These are phyloP conservation scores for Heliosperma pusillum DNA, from an alignment of 148 eudicot species.

Conservation along the genomic window DNA sequence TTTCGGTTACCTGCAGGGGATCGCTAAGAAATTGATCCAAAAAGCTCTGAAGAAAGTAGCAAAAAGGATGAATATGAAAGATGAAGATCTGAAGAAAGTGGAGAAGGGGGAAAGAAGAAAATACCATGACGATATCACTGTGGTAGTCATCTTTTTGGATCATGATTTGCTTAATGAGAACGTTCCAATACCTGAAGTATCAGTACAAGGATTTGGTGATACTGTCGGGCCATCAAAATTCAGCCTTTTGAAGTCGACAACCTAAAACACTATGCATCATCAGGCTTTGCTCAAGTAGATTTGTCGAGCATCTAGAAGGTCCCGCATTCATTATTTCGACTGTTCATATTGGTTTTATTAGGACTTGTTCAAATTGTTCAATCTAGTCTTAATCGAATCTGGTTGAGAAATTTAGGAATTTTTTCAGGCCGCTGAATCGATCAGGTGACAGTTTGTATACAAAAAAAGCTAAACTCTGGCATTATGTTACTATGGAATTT, in stretches of 20 bases:
- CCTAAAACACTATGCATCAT: constrained; percentile 3
- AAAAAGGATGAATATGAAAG: constrained; percentile 31
- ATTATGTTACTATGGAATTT: constrained; percentile 16
- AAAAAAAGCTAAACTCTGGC: constrained; percentile 12
- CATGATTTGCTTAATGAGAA: constrained; percentile 27
- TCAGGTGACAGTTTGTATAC: constrained; percentile 23
- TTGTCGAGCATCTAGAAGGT: constrained; percentile 19
- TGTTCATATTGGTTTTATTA: constrained; percentile 3
- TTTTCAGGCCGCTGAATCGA: constrained; percentile 8
- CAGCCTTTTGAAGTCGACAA: constrained; percentile 31
- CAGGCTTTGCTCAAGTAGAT: neutral
- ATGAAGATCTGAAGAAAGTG: constrained; percentile 36
- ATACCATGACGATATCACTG: constrained; percentile 69
- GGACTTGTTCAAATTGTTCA: neutral
- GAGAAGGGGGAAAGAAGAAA: constrained; percentile 46
- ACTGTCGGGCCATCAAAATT: constrained; percentile 45
- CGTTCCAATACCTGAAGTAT: constrained; percentile 31
- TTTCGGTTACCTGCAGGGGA: constrained; percentile 40
- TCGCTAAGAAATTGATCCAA: constrained; percentile 52
- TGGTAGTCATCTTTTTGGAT: constrained; percentile 59
- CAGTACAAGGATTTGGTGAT: constrained; percentile 49
- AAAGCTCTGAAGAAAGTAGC: constrained; percentile 52
- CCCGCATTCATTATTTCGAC: constrained; percentile 14
- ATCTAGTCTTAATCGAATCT: constrained; percentile 5
- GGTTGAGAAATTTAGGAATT: constrained; percentile 1